Evolutionary conservation across 768 basidiomycete genomes (phyloP).

Genomic region (Auriculariales sp.): DNA sequence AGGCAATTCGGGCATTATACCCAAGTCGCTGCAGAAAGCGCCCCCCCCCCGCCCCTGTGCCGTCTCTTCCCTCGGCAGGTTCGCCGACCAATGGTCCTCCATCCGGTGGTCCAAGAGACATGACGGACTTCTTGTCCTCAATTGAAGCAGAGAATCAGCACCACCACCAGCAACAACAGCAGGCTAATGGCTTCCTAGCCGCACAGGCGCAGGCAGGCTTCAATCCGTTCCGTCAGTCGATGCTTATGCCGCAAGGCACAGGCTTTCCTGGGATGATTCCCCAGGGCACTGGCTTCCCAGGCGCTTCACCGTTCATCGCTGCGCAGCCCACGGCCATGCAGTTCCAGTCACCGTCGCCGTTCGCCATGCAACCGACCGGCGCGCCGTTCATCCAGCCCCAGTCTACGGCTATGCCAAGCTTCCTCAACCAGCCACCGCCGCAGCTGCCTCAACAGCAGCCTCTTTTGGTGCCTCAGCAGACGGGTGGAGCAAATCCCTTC

Average conservation of each 20-base stretch:
- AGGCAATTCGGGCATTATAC: conserved; percentile 1
- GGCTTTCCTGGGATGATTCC: conserved; percentile 13
- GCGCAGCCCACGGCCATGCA: conserved; percentile 21
- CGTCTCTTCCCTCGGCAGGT: conserved; percentile 12
- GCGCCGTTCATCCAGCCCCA: conserved; percentile 26
- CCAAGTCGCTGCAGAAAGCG: conserved; percentile 1
- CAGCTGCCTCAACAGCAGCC: conserved; percentile 19
- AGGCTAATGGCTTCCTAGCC: too few species aligned
- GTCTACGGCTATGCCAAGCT: conserved; percentile 38
- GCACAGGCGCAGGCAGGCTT: conserved; percentile 44
- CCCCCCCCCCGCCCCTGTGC: conserved; percentile 9
- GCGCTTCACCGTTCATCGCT: conserved; percentile 28
- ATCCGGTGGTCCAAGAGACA: conserved; percentile 22
- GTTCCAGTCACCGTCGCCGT: not conserved
- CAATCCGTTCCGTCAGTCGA: conserved; percentile 68
- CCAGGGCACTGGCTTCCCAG: conserved; percentile 19
- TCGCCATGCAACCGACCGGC: conserved; percentile 1
- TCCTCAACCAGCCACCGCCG: conserved; percentile 28
- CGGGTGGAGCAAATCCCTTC: conserved; percentile 63
- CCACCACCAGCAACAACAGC: too few species aligned
- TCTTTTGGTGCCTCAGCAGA: conserved; percentile 20
- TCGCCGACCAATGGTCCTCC: too few species aligned
- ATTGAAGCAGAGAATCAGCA: conserved; percentile 71
- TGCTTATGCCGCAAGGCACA: conserved; percentile 22
- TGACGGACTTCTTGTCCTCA: conserved; percentile 75